Evolutionary conservation across 2,329 filamentous ascomycete genomes (phyloP), one percentile per base, ranked within the genome.

Genomic region (Trichocomaceae sp.): DNA sequence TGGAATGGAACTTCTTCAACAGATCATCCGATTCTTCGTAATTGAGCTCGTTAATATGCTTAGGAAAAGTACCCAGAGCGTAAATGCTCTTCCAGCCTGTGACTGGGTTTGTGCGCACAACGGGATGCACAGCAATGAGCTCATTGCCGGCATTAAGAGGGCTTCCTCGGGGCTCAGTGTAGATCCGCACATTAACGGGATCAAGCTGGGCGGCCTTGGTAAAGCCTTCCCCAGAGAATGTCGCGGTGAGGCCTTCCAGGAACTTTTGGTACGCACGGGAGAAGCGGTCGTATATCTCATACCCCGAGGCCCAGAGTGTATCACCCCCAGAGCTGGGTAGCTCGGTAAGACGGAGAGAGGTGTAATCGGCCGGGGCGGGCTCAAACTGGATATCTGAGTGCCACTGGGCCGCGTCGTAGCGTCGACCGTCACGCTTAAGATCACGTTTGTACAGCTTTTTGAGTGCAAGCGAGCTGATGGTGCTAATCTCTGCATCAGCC

Each of bases 221-320:
- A 20, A 50, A 50, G n/a, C 47, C 47, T 22, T 50, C 47, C 4
- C 33, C 47, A 50, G 26, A 26, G 60, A 76, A 74, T 0, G 76
- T 79, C 9, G 75, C 79, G 0, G 78, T 80, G n/a, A 81, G 62
- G 1, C 70, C 68, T 57, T 79, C 77, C 1, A 85, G 74, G 65
- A 85, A 85, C 22, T 70, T 70, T 56, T 80, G 80, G 52, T 80
- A 79, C 0, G 79, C 72, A 2, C 73, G 70, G 3, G 79, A 83
- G 56, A 87, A 74, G 26, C 82, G 78, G 62, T 87, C 83, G 62
- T 85, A 87, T 12, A 85, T 68, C 60, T 86, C 83, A 63, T 86
- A 86, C 0, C 82, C 83, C 1, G 81, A 84, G 0, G 83, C 84
- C 83, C 83, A 87, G 5, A 87, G 76, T 0, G 84, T 86, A 65